phyloP scores from a whole-genome alignment of 2,329 filamentous ascomycete species.

The Verticillium albo-atrum region DNA sequence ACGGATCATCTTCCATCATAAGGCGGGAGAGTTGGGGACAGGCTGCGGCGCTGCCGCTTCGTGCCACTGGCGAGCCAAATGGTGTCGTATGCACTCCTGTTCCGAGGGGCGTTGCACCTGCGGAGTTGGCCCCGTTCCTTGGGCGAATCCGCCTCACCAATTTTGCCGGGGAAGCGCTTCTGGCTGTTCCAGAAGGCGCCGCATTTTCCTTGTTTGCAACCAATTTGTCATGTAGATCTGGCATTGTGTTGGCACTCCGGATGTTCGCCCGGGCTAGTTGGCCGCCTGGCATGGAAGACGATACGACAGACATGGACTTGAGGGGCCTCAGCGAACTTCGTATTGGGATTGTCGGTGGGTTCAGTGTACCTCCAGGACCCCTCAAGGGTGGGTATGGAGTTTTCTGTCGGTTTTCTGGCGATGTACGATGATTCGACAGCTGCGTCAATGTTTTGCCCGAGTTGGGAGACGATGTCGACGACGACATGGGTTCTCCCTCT shows the following conservation, averaged over 20 bases:
- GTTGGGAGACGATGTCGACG: not conserved
- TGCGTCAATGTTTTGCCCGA: not conserved
- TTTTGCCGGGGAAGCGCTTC: conserved; percentile 8
- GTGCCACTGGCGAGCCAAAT: not conserved
- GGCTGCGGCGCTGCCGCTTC: not conserved
- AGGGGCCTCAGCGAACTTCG: not conserved
- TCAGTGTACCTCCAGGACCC: not conserved
- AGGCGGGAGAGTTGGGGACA: not conserved
- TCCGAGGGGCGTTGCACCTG: not conserved
- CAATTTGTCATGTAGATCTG: not conserved
- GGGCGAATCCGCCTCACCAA: not conserved
- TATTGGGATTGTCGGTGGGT: not conserved
- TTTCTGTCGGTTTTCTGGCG: not conserved
- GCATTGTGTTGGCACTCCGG: not conserved
- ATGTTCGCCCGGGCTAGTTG: not conserved
- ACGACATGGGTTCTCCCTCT: conserved; percentile 21
- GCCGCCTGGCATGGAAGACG: not conserved
- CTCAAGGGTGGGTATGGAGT: not conserved
- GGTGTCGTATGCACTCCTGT: not conserved
- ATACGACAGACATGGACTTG: not conserved
- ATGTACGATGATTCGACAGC: not conserved
- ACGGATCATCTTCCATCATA: not conserved
- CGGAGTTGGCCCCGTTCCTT: not conserved
- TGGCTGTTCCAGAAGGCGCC: not conserved
- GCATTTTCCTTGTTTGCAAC: not conserved